Percentiles rank a stretch among this genome's conserved stretches.
These are phyloP conservation scores for Leccinum incarnatum DNA, from an alignment of 768 basidiomycete genomes.

Conservation along the genomic window DNA sequence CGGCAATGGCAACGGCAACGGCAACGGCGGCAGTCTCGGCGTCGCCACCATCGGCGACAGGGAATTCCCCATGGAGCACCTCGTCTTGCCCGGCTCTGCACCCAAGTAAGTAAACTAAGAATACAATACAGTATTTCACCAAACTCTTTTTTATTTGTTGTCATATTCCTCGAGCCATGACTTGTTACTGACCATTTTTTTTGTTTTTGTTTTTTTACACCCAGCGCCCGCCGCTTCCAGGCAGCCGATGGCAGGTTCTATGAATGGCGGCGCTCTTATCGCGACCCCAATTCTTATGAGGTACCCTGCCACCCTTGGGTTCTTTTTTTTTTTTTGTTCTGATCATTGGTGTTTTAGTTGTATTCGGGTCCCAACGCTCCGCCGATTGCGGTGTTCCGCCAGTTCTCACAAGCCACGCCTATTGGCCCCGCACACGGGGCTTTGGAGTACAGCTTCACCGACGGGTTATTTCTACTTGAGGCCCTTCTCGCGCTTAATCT, in stretches of 20 bases:
- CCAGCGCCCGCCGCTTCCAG: slow-evolving; percentile 59
- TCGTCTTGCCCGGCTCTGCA: slow-evolving; percentile 52
- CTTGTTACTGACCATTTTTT: slow-evolving; percentile 3
- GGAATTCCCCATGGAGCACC: slow-evolving; percentile 58
- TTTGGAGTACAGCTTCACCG: slow-evolving; percentile 61
- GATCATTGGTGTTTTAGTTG: slow-evolving; percentile 35
- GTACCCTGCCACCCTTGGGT: slow-evolving; percentile 36
- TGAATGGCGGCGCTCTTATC: slow-evolving; percentile 60
- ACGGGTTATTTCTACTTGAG: slow-evolving; percentile 59
- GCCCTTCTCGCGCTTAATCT: slow-evolving; percentile 63
- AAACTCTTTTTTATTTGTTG: background rate
- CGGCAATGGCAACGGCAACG: slow-evolving; percentile 22
- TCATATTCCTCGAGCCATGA: slow-evolving; percentile 7
- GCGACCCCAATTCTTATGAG: slow-evolving; percentile 55
- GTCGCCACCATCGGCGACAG: slow-evolving; percentile 51
- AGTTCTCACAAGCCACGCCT: slow-evolving; percentile 48
- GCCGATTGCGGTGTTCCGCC: slow-evolving; percentile 57
- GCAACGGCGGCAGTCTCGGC: slow-evolving; percentile 29
- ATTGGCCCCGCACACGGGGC: slow-evolving; percentile 65
- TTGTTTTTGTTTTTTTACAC: slow-evolving; percentile 4
- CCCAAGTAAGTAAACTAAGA: slow-evolving; percentile 39
- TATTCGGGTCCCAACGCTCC: slow-evolving; percentile 46
- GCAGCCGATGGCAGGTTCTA: slow-evolving; percentile 55
- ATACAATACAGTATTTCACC: background rate
- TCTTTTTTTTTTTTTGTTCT: slow-evolving; percentile 4